A percentile compares a stretch with the other conserved stretches of the same genome.
phyloP scores from a whole-genome alignment of 1,284 basidiomycete genomes.

The Trichosporon sp. region DNA sequence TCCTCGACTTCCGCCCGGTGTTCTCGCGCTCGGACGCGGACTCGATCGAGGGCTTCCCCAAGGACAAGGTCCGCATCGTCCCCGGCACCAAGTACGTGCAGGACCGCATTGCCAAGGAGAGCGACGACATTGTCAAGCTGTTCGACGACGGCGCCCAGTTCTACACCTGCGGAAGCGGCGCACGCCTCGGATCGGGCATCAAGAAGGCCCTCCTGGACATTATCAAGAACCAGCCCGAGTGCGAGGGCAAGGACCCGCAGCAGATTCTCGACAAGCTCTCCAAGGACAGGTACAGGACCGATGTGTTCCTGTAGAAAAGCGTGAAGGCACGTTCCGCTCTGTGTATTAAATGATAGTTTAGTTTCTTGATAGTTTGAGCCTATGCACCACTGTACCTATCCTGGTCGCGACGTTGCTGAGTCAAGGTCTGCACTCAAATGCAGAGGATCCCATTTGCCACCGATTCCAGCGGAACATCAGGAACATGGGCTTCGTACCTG shows the following conservation, averaged over 20 bases:
- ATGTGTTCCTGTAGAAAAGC: constrained; percentile 9
- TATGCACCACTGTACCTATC: not conserved
- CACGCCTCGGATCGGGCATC: constrained; percentile 12
- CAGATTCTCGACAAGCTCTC: constrained; percentile 6
- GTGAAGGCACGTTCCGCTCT: too few species aligned
- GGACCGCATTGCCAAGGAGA: constrained; percentile 53
- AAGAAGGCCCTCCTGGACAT: constrained; percentile 15
- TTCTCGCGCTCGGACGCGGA: constrained; percentile 46
- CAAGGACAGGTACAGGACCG: constrained; percentile 12
- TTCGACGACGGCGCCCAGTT: constrained; percentile 51
- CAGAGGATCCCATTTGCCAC: not conserved
- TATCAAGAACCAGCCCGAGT: constrained; percentile 1
- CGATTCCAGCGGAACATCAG: not conserved
- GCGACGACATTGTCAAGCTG: constrained; percentile 42
- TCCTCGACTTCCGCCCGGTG: constrained; percentile 54
- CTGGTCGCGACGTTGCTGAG: too few species aligned
- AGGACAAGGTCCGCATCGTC: not conserved
- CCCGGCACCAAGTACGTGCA: constrained; percentile 11
- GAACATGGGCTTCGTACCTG: not conserved
- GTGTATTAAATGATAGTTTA: too few species aligned
- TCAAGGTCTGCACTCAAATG: too few species aligned
- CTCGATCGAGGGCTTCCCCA: not conserved
- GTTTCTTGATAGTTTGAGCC: too few species aligned
- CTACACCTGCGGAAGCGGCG: constrained; percentile 52
- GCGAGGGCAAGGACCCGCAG: not conserved